Evolutionary conservation across 331 rosid species (phyloP), one percentile per base, ranked within the genome.

Genomic region (Erythrophleum ivorense): DNA sequence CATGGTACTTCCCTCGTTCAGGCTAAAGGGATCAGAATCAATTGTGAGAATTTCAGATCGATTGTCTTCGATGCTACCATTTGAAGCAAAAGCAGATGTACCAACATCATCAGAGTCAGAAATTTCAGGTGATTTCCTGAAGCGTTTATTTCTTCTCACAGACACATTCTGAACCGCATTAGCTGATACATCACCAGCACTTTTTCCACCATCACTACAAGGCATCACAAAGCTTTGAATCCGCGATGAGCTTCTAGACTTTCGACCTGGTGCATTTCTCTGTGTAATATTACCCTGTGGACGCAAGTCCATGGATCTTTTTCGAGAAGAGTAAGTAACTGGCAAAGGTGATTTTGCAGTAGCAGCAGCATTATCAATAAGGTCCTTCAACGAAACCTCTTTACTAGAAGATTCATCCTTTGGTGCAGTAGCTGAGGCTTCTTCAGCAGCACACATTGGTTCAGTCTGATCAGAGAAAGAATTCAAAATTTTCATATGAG

Each of bases 161-260:
- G 81, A 82, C 48, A 70, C 86, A 67, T 83, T 86, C 69, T 67
- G 89, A 78, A 85, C 81, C 65, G 81, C 68, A 77, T 84, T 84
- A 80, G 75, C 82, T 43, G 85, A 83, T 60, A 76, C 33, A 34
- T 90, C 73, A 34, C 54, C 85, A 82, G 73, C 84, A 85, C 21
- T 84, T 80, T 78, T 88, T 57, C 73, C 78, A 82, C 78, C 82
- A 88, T 84, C 92, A 84, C 80, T 83, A 83, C 76, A 77, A 81
- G 86, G 84, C 82, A 57, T 83, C 76, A 70, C 73, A 55, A 36
- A 62, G 83, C 79, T 87, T 50, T 82, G 91, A 75, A 82, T 80
- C 85, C 89, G 87, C 48, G 91, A 91, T 79, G 93, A 90, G 75
- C 87, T 87, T 89, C 95, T 89, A 48, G 92, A 87, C 84, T 88